phyloP scores from a whole-genome alignment of 1,284 basidiomycete genomes.

The Marasmius tenuissimus region DNA sequence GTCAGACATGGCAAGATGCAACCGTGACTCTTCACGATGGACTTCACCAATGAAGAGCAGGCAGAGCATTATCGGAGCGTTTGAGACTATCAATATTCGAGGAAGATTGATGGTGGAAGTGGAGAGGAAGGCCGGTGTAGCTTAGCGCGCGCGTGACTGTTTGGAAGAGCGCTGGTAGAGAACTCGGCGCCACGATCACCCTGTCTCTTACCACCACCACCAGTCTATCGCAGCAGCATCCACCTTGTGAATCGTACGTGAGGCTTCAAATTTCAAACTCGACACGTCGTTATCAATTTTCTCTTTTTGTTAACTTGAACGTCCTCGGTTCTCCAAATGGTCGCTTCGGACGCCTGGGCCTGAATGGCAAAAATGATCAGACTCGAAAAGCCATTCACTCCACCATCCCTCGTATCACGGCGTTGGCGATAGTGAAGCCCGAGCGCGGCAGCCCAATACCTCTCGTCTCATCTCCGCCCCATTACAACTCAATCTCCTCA shows the following conservation, averaged over 20 bases:
- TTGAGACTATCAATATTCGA: conserved; percentile 67
- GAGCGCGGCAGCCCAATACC: conserved; percentile 86
- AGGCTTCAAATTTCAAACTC: too few species aligned
- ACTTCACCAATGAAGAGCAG: conserved; percentile 81
- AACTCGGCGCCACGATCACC: not conserved
- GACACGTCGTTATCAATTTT: too few species aligned
- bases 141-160: too few species aligned
- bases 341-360: too few species aligned
- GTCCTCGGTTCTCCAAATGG: too few species aligned
- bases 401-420: conserved; percentile 58
- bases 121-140: not conserved
- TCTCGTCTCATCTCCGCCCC: conserved; percentile 49
- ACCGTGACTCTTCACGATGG: conserved; percentile 81
- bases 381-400: not conserved
- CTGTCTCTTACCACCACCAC: not conserved
- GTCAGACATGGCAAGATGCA: conserved; percentile 82
- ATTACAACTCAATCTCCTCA: conserved; percentile 92
- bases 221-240: too few species aligned
- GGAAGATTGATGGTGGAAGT: conserved; percentile 41
- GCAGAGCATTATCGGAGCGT: conserved; percentile 59
- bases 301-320: too few species aligned
- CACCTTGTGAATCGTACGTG: too few species aligned
- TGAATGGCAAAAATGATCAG: too few species aligned
- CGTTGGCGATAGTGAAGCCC: conserved; percentile 91
- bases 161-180: not conserved